Evolutionary conservation across 306 rosid genomes (phyloP).

Genomic region (Hippophae gyantsensis): DNA sequence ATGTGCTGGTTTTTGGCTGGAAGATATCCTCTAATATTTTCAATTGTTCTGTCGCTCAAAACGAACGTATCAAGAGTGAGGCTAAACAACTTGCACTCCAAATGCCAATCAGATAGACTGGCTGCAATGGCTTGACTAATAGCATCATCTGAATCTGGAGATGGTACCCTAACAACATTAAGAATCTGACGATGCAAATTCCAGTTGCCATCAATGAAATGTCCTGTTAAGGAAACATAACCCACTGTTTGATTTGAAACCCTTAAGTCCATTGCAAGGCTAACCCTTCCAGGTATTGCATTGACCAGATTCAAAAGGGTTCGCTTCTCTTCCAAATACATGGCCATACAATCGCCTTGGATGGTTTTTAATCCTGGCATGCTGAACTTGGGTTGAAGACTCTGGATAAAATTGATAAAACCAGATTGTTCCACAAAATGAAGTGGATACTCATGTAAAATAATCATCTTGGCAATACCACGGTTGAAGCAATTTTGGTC

Average conservation of each 20-base stretch:
- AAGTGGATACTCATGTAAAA: constrained; percentile 85
- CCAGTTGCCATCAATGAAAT: constrained; percentile 76
- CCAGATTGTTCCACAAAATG: constrained; percentile 70
- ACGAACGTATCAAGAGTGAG: constrained; percentile 58
- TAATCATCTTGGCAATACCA: constrained; percentile 72
- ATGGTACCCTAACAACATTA: constrained; percentile 55
- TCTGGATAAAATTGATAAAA: constrained; percentile 48
- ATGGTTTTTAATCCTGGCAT: constrained; percentile 31
- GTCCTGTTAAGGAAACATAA: constrained; percentile 68
- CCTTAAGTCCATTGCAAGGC: constrained; percentile 74
- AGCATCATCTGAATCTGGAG: constrained; percentile 49
- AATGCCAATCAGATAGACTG: constrained; percentile 74
- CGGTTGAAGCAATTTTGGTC: constrained; percentile 54
- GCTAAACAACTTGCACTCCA: constrained; percentile 56
- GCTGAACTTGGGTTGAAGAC: constrained; percentile 72
- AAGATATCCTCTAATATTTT: constrained; percentile 55
- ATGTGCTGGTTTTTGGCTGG: constrained; percentile 56
- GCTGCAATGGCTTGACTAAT: constrained; percentile 42
- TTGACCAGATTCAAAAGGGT: constrained; percentile 45
- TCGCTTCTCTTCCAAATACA: constrained; percentile 56
- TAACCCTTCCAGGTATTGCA: constrained; percentile 65
- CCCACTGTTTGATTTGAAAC: constrained; percentile 48
- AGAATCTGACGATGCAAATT: constrained; percentile 62
- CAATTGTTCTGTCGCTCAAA: constrained; percentile 44
- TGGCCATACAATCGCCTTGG: constrained; percentile 46